Base-by-base conservation (phyloP, 2,329 filamentous ascomycete genomes). In the Pseudopithomyces chartarum region DNA sequence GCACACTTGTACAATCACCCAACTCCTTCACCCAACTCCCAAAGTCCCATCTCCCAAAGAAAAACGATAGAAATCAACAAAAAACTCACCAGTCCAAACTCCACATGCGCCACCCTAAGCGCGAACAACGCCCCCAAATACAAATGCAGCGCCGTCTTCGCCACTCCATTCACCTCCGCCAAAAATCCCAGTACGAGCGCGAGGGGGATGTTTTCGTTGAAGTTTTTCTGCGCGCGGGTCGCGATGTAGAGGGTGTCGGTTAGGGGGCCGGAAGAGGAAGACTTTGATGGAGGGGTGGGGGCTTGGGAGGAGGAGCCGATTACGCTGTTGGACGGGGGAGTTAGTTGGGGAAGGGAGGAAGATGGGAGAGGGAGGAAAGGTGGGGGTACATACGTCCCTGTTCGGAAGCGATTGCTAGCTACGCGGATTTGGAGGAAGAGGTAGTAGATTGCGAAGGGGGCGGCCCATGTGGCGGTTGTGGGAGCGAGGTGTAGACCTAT, bases 91-190 rank as follows among this genome's bases (percentile, higher is more conserved):
- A 38, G 34, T 13, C 34, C 34, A 13, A 38, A 38, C n/a, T 38
- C 34, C 4, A 38, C 34, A 38, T 38, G 34, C 34, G 34, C 6
- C 6, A 38, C n/a, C 12, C 34, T 5, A 5, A 38, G 34, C 12
- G 34, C 34, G 12, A 38, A n/a, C 34, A 38, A 12, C 34, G 34
- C 11, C 6, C 34, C 34, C 34, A 38, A 12, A 13, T 13, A 48
- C 19, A 7, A n/a, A 34, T n/a, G 45, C 11, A 48, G 13, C 23
- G 26, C 7, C 11, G 32, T 17, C 64, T 74, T 59, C 43, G 78
- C 70, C 6, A 71, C 79, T 15, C 79, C 79, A 54, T 80, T 81
- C n/a, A 80, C 56, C 62, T 81, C 79, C 20, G 76, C 78, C 13
- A 80, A 54, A n/a, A 73, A 61, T 2, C 74, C 69, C 13, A 80